Evolutionary conservation across 805 yeast genomes (phyloP).

Genomic region (Teunomyces kruisii): DNA sequence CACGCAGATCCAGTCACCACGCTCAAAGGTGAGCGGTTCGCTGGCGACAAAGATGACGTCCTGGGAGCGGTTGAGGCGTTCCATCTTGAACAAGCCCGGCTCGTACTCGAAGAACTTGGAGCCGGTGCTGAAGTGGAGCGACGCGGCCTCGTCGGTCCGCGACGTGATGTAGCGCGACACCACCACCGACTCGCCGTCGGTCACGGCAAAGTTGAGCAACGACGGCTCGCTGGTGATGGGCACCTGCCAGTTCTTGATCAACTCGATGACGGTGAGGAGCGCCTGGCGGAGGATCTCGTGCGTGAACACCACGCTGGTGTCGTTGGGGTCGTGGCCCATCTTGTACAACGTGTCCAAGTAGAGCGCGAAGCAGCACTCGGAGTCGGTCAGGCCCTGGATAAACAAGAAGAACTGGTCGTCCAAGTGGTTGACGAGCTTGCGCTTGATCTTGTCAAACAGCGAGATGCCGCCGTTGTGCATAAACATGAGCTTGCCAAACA

Average conservation of each 20-base stretch:
- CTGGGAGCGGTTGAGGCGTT: constrained; percentile 86
- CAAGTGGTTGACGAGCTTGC: constrained; percentile 67
- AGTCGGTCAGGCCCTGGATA: constrained; percentile 93
- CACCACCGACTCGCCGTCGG: constrained; percentile 86
- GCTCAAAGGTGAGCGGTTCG: constrained; percentile 93
- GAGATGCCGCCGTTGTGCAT: constrained; percentile 97
- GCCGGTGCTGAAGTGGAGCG: constrained; percentile 91
- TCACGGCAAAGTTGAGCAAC: constrained; percentile 87
- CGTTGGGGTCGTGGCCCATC: constrained; percentile 71
- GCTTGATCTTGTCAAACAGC: constrained; percentile 70
- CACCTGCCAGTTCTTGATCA: constrained; percentile 76
- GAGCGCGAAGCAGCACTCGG: constrained; percentile 92
- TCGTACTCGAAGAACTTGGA: constrained; percentile 85
- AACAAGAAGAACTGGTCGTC: constrained; percentile 75
- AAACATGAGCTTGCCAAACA: constrained; percentile 82
- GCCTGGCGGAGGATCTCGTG: constrained; percentile 66
- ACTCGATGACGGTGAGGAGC: constrained; percentile 66
- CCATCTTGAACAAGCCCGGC: constrained; percentile 94
- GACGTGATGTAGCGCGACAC: constrained; percentile 89
- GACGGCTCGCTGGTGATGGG: constrained; percentile 68
- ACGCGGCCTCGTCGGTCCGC: constrained; percentile 91
- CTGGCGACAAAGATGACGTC: constrained; percentile 96
- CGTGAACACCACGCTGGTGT: constrained; percentile 35
- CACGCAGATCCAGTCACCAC: constrained; percentile 96
- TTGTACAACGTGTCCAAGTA: constrained; percentile 73